These are phyloP conservation scores for Venustampulla echinocandica DNA, from an alignment of 495 filamentous ascomycete species.

Conservation along the genomic window DNA sequence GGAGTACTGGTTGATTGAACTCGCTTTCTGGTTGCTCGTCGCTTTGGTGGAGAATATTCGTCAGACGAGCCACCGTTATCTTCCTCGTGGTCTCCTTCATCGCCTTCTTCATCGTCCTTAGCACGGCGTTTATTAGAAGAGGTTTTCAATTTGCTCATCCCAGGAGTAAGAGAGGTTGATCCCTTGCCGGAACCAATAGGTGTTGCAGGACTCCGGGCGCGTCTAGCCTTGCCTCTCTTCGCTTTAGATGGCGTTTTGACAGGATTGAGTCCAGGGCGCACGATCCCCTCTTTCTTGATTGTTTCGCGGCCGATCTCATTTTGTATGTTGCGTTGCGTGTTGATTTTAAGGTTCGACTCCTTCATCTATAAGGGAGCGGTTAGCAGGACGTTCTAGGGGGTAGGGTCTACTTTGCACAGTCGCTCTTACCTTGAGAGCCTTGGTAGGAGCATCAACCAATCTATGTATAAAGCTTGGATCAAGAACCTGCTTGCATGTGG, in stretches of 20 bases:
- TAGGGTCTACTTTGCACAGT: no score
- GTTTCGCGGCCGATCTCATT: constrained; percentile 14
- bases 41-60: no score
- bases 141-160: no score
- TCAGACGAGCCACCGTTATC: not conserved
- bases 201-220: not conserved
- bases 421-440: constrained; percentile 12
- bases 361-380: constrained; percentile 6
- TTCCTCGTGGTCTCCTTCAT: no score
- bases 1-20: no score
- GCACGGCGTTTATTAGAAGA: no score
- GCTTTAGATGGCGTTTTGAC: not conserved
- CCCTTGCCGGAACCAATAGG: not conserved
- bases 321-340: constrained; percentile 8
- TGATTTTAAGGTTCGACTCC: constrained; percentile 11
- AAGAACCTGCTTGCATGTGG: constrained; percentile 16
- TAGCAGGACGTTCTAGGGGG: not conserved
- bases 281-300: not conserved
- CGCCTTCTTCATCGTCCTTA: no score
- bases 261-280: no score
- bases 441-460: constrained; percentile 8
- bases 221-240: not conserved
- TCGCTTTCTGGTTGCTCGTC: no score
- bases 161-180: not conserved
- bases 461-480: constrained; percentile 11